Conservation (phyloP, 2,329 filamentous ascomycete species). For the Aureobasidium vineae region DNA sequence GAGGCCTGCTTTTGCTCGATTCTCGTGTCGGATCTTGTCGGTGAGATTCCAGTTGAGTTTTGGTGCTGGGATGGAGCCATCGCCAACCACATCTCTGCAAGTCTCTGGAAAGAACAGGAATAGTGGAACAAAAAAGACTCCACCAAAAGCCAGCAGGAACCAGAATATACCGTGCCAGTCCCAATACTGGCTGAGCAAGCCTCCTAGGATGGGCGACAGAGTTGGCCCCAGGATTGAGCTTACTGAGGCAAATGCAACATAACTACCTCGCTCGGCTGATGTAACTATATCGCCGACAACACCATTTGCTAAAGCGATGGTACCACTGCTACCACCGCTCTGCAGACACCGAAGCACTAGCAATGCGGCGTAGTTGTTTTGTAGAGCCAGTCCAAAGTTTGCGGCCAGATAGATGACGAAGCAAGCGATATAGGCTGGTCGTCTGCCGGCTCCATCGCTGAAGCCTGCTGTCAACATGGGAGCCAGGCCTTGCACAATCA, state of each 20-base stretch:
- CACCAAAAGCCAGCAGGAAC: conserved; percentile 59
- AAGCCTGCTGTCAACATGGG: conserved; percentile 38
- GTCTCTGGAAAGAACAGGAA: conserved; percentile 57
- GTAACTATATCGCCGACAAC: conserved; percentile 71
- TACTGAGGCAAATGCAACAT: conserved; percentile 65
- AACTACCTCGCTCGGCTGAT: conserved; percentile 67
- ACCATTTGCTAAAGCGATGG: conserved; percentile 68
- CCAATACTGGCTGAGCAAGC: conserved; percentile 60
- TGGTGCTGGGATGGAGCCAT: conserved; percentile 59
- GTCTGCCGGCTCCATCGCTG: conserved; percentile 36
- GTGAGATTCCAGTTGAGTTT: conserved; percentile 59
- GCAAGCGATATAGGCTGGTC: conserved; percentile 38
- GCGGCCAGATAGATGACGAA: conserved; percentile 39
- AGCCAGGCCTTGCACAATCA: conserved; percentile 41
- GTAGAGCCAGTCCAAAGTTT: conserved; percentile 40
- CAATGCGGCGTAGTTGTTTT: conserved; percentile 46
- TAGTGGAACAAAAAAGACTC: conserved; percentile 54
- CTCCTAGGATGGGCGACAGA: conserved; percentile 62
- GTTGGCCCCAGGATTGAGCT: conserved; percentile 54
- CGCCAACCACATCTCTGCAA: conserved; percentile 54
- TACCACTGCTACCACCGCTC: conserved; percentile 64
- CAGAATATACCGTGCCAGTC: conserved; percentile 70
- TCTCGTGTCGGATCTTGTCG: conserved; percentile 39
- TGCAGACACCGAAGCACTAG: conserved; percentile 63
- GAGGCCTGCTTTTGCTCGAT: conserved; percentile 30